Evolutionary conservation across 2,329 filamentous ascomycete species (phyloP).

Genomic region (Cladosporium sp.): DNA sequence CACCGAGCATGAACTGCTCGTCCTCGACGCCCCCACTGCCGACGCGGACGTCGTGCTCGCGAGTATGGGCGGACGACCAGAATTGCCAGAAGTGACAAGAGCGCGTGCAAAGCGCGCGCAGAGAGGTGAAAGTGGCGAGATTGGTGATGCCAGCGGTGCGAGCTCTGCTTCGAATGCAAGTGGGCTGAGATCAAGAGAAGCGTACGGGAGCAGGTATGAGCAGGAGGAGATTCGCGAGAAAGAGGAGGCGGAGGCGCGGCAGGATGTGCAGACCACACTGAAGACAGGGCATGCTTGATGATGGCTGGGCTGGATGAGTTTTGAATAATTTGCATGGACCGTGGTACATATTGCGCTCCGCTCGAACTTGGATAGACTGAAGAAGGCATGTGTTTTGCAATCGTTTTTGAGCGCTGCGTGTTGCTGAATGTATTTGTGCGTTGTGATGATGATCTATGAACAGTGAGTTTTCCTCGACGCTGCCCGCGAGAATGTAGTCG

Average conservation of each 20-base stretch:
- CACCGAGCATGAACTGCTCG: conserved; percentile 46
- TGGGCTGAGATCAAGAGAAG: conserved; percentile 17
- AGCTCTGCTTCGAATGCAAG: conserved; percentile 24
- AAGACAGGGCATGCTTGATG: conserved; percentile 12
- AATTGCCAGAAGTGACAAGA: conserved; percentile 38
- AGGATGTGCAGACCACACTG: not conserved
- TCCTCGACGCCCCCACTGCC: conserved; percentile 57
- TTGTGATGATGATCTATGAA: no score
- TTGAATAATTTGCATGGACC: not conserved
- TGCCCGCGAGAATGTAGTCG: not conserved
- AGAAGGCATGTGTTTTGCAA: no score
- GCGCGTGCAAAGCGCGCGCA: conserved; percentile 27
- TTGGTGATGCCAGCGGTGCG: conserved; percentile 21
- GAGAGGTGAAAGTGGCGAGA: conserved; percentile 25
- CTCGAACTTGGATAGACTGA: not conserved
- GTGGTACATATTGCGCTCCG: not conserved
- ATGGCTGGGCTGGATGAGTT: not conserved
- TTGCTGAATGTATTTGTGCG: no score
- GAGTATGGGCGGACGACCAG: conserved; percentile 52
- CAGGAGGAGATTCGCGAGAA: conserved; percentile 17
- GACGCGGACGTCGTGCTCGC: conserved; percentile 55
- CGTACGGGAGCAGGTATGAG: conserved; percentile 9
- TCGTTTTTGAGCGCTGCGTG: not conserved
- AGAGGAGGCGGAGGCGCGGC: not conserved
- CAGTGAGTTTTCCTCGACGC: no score